Evolutionary conservation across 2,329 filamentous ascomycete genomes (phyloP).

Genomic region (Mycosphaerella arachidis): DNA sequence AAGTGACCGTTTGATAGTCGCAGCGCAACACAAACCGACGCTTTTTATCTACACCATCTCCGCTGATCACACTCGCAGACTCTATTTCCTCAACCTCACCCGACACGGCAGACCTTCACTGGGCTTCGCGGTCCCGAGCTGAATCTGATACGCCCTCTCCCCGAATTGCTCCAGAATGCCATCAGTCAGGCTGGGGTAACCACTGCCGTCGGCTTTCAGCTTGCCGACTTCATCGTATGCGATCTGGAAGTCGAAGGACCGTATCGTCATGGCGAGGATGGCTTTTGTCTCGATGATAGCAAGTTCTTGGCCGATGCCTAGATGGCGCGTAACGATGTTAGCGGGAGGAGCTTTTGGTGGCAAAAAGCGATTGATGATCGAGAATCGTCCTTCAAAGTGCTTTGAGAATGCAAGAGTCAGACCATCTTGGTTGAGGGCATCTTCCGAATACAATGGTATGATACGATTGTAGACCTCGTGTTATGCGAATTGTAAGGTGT

Average conservation of each 20-base stretch:
- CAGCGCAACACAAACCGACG: neutral
- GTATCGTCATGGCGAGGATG: conserved; percentile 46
- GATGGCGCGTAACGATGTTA: neutral
- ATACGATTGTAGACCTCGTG: too few species aligned
- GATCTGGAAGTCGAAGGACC: conserved; percentile 48
- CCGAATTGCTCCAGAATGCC: conserved; percentile 31
- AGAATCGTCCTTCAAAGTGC: too few species aligned
- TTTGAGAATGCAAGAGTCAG: too few species aligned
- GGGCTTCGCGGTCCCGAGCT: conserved; percentile 33
- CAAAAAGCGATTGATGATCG: too few species aligned
- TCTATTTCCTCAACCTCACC: conserved; percentile 16
- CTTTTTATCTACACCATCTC: too few species aligned
- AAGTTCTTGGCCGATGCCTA: conserved; percentile 52
- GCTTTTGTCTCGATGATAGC: conserved; percentile 51
- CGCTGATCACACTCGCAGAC: too few species aligned
- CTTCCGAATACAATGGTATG: too few species aligned
- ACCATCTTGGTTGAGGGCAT: too few species aligned
- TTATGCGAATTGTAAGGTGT: too few species aligned
- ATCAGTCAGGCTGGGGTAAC: conserved; percentile 26
- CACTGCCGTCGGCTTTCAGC: conserved; percentile 34
- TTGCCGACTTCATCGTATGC: conserved; percentile 36
- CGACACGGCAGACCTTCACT: conserved; percentile 34
- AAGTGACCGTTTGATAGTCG: neutral
- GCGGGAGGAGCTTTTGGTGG: neutral
- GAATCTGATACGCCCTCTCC: conserved; percentile 34